Evolutionary conservation across 192 early-diverging fungal genomes (phyloP), one percentile per base, ranked within the genome.

Genomic region (Radiomyces spectabilis): DNA sequence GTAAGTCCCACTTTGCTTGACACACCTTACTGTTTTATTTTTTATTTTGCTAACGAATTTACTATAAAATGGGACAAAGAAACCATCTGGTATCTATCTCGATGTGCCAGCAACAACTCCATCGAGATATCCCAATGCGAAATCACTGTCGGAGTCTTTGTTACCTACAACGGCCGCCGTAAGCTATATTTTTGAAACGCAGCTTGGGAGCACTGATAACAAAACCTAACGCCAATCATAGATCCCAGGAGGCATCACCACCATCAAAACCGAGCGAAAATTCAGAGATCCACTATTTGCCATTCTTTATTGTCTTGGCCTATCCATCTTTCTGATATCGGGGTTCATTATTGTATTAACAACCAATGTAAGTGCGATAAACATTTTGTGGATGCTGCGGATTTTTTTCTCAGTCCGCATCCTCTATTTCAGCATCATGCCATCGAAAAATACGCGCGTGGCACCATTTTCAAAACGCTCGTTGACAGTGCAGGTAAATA

Each of bases 211-310:
- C n/a, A n/a, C n/a, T n/a, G n/a, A n/a, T n/a, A n/a, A n/a, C n/a
- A n/a, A n/a, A n/a, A n/a, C n/a, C n/a, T n/a, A n/a, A n/a, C n/a
- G n/a, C 32, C 37, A 8, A 25, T 6, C 8, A 38, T 34, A 64
- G 54, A 68, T 60, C 35, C 74, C 74, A 2, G 40, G 55, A 5
- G 69, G 63, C 47, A 71, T 67, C 27, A 73, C 71, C 7, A 67
- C 70, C 15, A 63, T 64, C 44, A 66, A 65, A 13, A 57, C 66
- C 35, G 70, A 73, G 19, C 57, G 64, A 25, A 75, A 75, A 31
- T 69, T 64, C 30, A 77, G 74, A 53, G 78, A 80, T 41, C 70
- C 75, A 1, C 43, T 69, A 9, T 80, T 80, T 57, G 69, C 66
- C 0, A 40, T 63, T 2, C 41, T 77, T 7, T 80, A 74, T 52